Evolutionary conservation across 2,329 filamentous ascomycete genomes (phyloP), one percentile per base, ranked within the genome.

Genomic region (Raffaelea arxii): DNA sequence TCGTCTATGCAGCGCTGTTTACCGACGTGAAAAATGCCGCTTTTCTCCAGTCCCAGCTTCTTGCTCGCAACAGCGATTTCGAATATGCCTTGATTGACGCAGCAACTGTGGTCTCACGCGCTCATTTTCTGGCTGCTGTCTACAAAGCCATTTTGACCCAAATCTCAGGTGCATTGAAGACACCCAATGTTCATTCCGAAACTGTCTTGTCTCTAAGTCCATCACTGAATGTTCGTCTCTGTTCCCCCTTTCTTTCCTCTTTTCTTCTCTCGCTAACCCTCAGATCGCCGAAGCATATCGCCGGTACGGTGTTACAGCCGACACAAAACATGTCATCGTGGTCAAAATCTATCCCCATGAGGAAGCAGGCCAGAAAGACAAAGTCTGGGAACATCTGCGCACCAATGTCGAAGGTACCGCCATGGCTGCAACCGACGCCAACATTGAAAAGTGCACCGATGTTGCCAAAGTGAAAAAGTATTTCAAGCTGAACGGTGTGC

Each of bases 81-180:
- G 89, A 97, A 65, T 97, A 97, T 70, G 89, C 90, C 27, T 85
- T 98, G 54, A 77, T 98, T 41, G 91, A 98, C 66, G 89, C 89
- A 19, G 80, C 78, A 40, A 78, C 86, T 62, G 83, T 94, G 48
- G 63, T 89, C 22, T 89, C 86, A 1, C 74, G 81, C 25, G 67
- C 73, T 6, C 89, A 94, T 55, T 68, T 88, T 39, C 73, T 92
- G 22, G 78, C 86, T 1, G 86, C 87, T 22, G 74, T 83, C 24
- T 91, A 86, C 67, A 79, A 82, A 58, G 85, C 89, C n/a, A 69
- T 89, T 52, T 83, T 80, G 49, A 75, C 80, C 54, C 72, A 79
- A 49, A 60, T 78, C 4, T 76, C 76, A 51, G 37, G 35, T 6
- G 70, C 75, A 22, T 68, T 91, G 47, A 86, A 82, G 62, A 92